Conservation (phyloP, 2,329 filamentous ascomycete species). For the Hymenoscyphus repandus region DNA sequence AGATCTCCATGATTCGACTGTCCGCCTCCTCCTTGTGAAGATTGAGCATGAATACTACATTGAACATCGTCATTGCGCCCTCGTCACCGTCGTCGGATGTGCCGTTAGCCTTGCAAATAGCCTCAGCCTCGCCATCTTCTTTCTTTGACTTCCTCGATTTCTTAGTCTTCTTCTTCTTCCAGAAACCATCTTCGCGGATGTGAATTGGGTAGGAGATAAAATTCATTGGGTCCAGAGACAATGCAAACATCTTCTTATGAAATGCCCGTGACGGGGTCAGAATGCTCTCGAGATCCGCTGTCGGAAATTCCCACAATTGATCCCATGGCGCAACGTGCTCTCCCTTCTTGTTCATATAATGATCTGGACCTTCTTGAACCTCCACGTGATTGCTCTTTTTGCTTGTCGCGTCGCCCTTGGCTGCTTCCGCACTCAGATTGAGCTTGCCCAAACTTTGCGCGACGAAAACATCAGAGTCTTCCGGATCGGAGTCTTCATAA, state of each 20-base stretch:
- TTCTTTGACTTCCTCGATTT: conserved; percentile 32
- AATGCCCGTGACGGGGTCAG: conserved; percentile 70
- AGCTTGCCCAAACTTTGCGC: conserved; percentile 25
- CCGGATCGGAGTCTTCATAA: conserved; percentile 39
- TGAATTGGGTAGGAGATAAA: conserved; percentile 83
- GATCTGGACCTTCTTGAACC: conserved; percentile 29
- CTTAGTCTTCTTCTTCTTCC: conserved; percentile 56
- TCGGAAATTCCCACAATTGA: conserved; percentile 66
- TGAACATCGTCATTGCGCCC: conserved; percentile 84
- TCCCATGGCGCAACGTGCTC: conserved; percentile 63
- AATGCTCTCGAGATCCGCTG: conserved; percentile 74
- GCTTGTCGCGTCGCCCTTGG: conserved; percentile 4
- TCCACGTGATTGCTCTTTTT: conserved; percentile 22
- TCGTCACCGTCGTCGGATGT: conserved; percentile 26
- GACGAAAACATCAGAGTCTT: conserved; percentile 42
- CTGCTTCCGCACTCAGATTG: conserved; percentile 17
- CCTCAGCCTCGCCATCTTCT: conserved; percentile 16
- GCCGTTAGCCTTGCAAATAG: conserved; percentile 7
- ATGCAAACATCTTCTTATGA: conserved; percentile 77
- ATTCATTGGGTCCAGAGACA: conserved; percentile 72
- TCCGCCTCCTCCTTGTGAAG: conserved; percentile 74
- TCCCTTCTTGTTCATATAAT: conserved; percentile 50
- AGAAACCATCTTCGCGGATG: conserved; percentile 70
- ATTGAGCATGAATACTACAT: conserved; percentile 86
- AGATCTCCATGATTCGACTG: conserved; percentile 70